phyloP scores from a whole-genome alignment of 2,329 filamentous ascomycete genomes.

The Fusarium incarnatum region DNA sequence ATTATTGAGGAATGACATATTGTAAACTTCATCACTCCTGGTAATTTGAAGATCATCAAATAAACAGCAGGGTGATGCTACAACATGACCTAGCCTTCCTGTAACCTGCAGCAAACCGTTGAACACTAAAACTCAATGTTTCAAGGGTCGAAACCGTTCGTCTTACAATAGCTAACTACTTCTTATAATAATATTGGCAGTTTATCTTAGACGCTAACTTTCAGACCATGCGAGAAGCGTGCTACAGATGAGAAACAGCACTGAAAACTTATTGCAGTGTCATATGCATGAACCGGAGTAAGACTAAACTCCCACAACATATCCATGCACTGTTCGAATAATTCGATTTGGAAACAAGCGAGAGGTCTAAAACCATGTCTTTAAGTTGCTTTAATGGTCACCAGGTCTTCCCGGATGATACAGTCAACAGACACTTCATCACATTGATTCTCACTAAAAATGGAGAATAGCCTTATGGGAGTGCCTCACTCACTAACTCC shows the following conservation, averaged over 20 bases:
- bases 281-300: neutral
- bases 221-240: neutral
- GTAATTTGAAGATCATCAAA: neutral
- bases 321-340: neutral
- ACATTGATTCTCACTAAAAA: neutral
- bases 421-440: neutral
- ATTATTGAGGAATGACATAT: neutral
- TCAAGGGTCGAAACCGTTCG: neutral
- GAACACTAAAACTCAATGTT: neutral
- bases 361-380: neutral
- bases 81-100: neutral
- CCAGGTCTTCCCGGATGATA: neutral
- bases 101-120: slow-evolving; percentile 2
- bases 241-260: slow-evolving; percentile 12
- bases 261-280: neutral
- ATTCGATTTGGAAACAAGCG: neutral
- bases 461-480: neutral
- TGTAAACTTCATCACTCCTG: neutral
- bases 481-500: neutral
- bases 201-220: neutral
- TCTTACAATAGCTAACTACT: neutral
- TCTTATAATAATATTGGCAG: neutral
- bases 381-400: neutral
- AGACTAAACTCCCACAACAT: neutral
- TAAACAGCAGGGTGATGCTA: neutral